Percentiles rank a stretch among this genome's conserved stretches.
These are phyloP conservation scores for Verticillium dahliae DNA, from an alignment of 2,329 filamentous ascomycete species.

Conservation along the genomic window DNA sequence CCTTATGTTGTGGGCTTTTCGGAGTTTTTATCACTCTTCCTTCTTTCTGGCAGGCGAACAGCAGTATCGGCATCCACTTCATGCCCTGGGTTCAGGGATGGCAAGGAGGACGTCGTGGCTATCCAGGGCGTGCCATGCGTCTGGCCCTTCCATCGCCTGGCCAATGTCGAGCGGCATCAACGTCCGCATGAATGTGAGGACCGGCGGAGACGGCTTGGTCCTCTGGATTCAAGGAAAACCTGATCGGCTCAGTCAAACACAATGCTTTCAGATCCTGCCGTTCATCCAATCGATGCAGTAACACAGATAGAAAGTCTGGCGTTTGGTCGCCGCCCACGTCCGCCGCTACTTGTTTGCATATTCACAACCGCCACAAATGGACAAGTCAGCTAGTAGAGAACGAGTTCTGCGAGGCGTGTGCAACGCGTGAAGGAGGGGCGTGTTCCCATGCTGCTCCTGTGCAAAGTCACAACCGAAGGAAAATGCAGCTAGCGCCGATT, in stretches of 20 bases:
- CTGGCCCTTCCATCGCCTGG: neutral
- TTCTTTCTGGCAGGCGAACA: neutral
- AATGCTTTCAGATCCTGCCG: neutral
- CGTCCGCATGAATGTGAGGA: neutral
- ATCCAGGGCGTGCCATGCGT: neutral
- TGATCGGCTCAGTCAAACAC: neutral
- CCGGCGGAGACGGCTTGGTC: neutral
- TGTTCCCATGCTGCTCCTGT: constrained; percentile 25
- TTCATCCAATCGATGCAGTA: neutral
- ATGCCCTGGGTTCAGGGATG: neutral
- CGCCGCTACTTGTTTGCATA: neutral
- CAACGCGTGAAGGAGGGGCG: constrained; percentile 15
- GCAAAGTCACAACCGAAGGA: constrained; percentile 10
- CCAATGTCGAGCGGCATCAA: neutral
- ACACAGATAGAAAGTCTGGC: neutral
- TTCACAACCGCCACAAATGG: neutral
- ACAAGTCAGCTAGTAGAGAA: neutral
- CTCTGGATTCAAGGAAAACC: neutral
- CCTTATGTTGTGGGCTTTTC: neutral
- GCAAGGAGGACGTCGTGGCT: neutral
- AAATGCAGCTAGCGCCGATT: constrained; percentile 24
- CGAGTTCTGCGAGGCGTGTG: neutral
- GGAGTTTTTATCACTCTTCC: neutral
- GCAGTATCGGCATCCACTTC: neutral
- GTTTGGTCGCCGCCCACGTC: neutral